Percentiles rank a stretch among this genome's conserved stretches.
Conservation (phyloP, 2,329 filamentous ascomycete genomes). For the Alternaria triticimaculans region DNA sequence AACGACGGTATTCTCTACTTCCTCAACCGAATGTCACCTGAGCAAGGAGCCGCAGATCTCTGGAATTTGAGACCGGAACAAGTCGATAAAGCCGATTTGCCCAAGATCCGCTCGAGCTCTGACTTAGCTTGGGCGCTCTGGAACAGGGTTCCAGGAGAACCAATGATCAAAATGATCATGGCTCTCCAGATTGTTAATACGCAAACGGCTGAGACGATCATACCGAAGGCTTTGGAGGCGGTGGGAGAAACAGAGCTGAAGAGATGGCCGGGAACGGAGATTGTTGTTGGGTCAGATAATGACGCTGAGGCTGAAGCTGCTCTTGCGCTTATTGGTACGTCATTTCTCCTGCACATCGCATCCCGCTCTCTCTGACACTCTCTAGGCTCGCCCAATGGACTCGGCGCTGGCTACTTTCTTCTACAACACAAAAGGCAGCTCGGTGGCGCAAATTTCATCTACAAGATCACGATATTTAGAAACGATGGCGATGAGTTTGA, state of each 20-base stretch:
- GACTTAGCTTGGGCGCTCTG: slow-evolving; percentile 1
- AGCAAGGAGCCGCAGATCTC: neutral
- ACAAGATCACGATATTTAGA: slow-evolving; percentile 10
- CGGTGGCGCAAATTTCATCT: slow-evolving; percentile 14
- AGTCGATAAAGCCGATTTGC: neutral
- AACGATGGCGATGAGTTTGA: neutral
- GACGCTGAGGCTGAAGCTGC: neutral
- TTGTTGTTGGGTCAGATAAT: neutral
- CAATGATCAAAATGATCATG: slow-evolving; percentile 3
- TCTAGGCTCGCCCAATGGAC: slow-evolving; percentile 16
- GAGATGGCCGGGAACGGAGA: slow-evolving; percentile 5
- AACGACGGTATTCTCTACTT: slow-evolving; percentile 12
- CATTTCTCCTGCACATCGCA: neutral
- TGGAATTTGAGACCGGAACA: neutral
- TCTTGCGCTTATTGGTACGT: slow-evolving; percentile 1
- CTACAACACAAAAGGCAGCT: slow-evolving; percentile 19
- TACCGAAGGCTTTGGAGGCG: neutral
- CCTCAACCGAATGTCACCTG: slow-evolving; percentile 1
- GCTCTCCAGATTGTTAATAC: neutral
- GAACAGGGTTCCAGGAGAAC: neutral
- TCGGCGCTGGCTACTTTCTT: slow-evolving; percentile 19
- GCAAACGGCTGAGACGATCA: neutral
- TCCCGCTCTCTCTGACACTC: neutral
- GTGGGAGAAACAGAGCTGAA: neutral
- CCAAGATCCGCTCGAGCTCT: slow-evolving; percentile 1